These are phyloP conservation scores for Sordariomycetes sp. DNA, from an alignment of 2,329 filamentous ascomycete genomes.

Conservation along the genomic window DNA sequence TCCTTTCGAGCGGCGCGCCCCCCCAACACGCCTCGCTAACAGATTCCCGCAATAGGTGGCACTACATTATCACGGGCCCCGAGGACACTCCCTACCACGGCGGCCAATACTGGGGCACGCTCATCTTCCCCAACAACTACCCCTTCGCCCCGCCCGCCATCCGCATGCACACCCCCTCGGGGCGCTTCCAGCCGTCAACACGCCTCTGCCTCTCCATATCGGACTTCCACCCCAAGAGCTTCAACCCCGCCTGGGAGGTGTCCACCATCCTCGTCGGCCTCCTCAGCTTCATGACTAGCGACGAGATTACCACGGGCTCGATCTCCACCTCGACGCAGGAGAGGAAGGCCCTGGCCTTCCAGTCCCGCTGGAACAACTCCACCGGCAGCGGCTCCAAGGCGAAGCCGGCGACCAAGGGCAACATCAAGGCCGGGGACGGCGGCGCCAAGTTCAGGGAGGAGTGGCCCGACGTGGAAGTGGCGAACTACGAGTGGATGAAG, in stretches of 20 bases:
- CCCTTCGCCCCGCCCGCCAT: slow-evolving; percentile 95
- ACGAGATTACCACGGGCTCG: slow-evolving; percentile 96
- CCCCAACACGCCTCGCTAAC: slow-evolving; percentile 4
- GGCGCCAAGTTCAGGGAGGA: slow-evolving; percentile 81
- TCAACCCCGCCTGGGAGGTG: slow-evolving; percentile 98
- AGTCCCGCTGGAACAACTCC: slow-evolving; percentile 92
- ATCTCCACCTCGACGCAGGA: slow-evolving; percentile 69
- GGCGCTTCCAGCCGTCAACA: slow-evolving; percentile 87
- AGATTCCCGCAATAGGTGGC: slow-evolving; percentile 51
- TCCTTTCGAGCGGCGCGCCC: background rate
- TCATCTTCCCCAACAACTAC: slow-evolving; percentile 93
- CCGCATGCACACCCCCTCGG: slow-evolving; percentile 96
- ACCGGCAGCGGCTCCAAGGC: slow-evolving; percentile 73
- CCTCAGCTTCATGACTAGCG: slow-evolving; percentile 94
- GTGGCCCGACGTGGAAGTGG: slow-evolving; percentile 80
- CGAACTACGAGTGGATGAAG: slow-evolving; percentile 90
- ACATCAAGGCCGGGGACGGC: slow-evolving; percentile 85
- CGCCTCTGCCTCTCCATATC: slow-evolving; percentile 91
- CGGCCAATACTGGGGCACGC: slow-evolving; percentile 96
- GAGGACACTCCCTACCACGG: slow-evolving; percentile 88
- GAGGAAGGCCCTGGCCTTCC: slow-evolving; percentile 63
- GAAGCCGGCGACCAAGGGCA: slow-evolving; percentile 51
- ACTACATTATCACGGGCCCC: slow-evolving; percentile 91
- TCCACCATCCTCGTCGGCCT: slow-evolving; percentile 92
- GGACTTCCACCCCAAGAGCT: slow-evolving; percentile 95